Percentiles rank a stretch among this genome's conserved stretches.
Conservation (phyloP, 2,329 filamentous ascomycete species). For the Didymellaceae sp. region DNA sequence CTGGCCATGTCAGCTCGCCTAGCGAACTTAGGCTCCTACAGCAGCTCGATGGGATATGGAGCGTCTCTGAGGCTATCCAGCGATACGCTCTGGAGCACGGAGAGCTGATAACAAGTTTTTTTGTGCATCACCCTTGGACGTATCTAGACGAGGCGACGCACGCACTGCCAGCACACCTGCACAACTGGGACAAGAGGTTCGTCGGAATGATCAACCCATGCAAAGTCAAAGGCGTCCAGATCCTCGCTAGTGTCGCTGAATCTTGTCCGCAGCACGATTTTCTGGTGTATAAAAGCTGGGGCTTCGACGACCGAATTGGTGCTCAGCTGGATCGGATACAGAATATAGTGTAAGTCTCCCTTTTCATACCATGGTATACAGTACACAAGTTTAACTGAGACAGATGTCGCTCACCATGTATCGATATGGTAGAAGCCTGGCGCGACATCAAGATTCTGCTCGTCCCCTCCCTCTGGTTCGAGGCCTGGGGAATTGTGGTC, state of each 20-base stretch:
- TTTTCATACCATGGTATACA: not conserved
- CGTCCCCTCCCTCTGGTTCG: slow-evolving; percentile 12
- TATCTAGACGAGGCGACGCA: not conserved
- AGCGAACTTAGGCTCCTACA: not conserved
- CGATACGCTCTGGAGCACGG: slow-evolving; percentile 4
- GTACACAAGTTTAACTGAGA: not conserved
- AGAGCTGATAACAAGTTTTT: not conserved
- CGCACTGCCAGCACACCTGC: not conserved
- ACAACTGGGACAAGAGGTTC: not conserved
- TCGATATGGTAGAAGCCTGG: slow-evolving; percentile 11
- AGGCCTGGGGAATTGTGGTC: slow-evolving; percentile 10
- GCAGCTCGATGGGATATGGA: slow-evolving; percentile 4
- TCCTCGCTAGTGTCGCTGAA: not conserved
- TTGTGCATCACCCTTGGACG: not conserved
- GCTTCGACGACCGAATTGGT: not conserved
- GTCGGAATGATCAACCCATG: not conserved
- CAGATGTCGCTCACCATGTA: slow-evolving; percentile 1
- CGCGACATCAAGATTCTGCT: slow-evolving; percentile 8
- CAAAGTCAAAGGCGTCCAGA: not conserved
- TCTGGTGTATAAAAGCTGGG: slow-evolving; percentile 13
- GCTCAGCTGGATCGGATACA: not conserved
- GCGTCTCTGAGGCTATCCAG: slow-evolving; percentile 3
- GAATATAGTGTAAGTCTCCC: not conserved
- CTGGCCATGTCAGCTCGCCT: not conserved
- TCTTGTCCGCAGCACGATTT: slow-evolving; percentile 5